Evolutionary conservation across 2,329 filamentous ascomycete genomes (phyloP), one percentile per base, ranked within the genome.

Genomic region (Phyllachora maydis): DNA sequence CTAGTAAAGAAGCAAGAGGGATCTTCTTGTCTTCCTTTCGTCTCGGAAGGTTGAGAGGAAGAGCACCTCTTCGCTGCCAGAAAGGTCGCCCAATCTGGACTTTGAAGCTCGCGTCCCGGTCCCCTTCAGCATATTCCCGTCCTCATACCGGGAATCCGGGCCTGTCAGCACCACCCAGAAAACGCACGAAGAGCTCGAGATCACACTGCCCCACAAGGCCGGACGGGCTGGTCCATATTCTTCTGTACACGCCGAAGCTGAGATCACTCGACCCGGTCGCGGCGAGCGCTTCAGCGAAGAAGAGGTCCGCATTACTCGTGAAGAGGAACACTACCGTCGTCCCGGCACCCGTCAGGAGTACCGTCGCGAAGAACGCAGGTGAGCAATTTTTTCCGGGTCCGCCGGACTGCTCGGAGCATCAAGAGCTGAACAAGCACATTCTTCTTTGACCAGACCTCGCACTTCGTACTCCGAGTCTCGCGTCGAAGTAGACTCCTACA

Each of bases 91-190:
- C 79, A 93, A 81, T 65, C 83, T 93, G 83, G 83, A 93, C 79
- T 93, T 91, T 88, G 83, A 92, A 77, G 82, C 83, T 61, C 78
- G 82, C 59, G 78, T 93, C 59, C 81, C 85, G 66, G 88, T 95
- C 60, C 85, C 85, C 62, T 91, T 93, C 73, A 93, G 79, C 82
- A 59, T 95, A 93, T 41, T 40, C 35, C 37, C 37, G 26, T 38
- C 41, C 19, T 41, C 42, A 25, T 46, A 46, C 40, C 39, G 39
- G 38, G 43, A 44, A 36, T 34, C 36, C 29, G 37, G 38, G 28
- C 32, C 34, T 30, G 29, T 35, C 21, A 28, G 29, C 24, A 28
- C 27, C 25, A 42, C 41, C 52, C 70, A 69, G 54, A 56, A 66
- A 42, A 71, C 70, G 47, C 70, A 82, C 70, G 72, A 85, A 71